These are phyloP conservation scores for Nematocida parisii DNA, from an alignment of 371 early-diverging fungal genomes.

Conservation along the genomic window DNA sequence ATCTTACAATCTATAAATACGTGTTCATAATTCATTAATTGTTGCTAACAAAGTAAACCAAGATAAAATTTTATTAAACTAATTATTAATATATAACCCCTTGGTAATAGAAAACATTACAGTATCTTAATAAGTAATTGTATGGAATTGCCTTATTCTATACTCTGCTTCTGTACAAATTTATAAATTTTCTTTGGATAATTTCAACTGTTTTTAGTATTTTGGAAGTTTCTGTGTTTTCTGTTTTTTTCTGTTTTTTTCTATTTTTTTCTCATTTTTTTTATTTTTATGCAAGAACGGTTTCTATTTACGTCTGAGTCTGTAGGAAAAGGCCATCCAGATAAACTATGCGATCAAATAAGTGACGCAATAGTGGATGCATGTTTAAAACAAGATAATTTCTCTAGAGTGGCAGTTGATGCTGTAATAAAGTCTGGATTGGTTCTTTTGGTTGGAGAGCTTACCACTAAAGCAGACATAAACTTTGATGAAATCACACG, in stretches of 20 bases:
- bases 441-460: slow-evolving; percentile 98
- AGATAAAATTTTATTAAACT: too few species aligned
- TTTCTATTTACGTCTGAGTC: slow-evolving; percentile 97
- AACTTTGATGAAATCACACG: slow-evolving; percentile 96
- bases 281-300: slow-evolving; percentile 16
- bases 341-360: slow-evolving; percentile 99
- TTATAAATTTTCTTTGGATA: background rate
- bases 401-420: slow-evolving; percentile 97
- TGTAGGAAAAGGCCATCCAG: slow-evolving; percentile 96
- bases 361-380: slow-evolving; percentile 96
- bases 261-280: background rate
- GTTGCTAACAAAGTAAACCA: too few species aligned
- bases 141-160: too few species aligned
- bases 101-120: too few species aligned
- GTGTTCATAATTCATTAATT: too few species aligned
- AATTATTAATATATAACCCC: too few species aligned
- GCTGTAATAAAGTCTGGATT: slow-evolving; percentile 96
- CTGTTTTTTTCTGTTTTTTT: background rate
- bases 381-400: slow-evolving; percentile 79
- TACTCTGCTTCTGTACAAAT: too few species aligned
- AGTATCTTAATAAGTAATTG: too few species aligned
- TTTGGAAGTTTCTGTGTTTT: background rate
- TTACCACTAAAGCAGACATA: slow-evolving; percentile 87
- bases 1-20: too few species aligned
- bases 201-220: background rate